phyloP scores from a whole-genome alignment of 176 grass and related monocot genomes.

The Aegilops longissima region DNA sequence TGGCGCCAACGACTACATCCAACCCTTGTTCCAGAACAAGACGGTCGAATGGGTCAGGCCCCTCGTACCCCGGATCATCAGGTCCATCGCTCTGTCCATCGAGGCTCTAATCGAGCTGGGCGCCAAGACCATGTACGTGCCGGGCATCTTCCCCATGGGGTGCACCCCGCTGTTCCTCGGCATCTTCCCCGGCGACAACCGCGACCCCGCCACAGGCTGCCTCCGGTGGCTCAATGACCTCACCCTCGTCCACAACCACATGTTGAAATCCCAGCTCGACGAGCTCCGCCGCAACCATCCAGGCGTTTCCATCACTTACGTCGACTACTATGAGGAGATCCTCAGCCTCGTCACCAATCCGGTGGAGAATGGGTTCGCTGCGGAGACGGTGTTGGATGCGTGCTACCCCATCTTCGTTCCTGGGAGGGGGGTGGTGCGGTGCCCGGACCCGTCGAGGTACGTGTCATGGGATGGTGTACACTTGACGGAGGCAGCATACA shows the following conservation, averaged over 20 bases:
- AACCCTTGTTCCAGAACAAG: constrained; percentile 49
- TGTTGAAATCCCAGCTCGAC: too few species aligned
- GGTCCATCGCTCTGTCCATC: too few species aligned
- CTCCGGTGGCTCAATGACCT: too few species aligned
- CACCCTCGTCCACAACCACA: too few species aligned
- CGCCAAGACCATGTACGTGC: constrained; percentile 41
- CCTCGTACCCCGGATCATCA: too few species aligned
- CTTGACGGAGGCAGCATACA: too few species aligned
- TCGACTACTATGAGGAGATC: constrained; percentile 16
- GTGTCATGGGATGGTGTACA: too few species aligned
- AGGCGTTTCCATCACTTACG: too few species aligned
- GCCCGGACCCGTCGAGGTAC: neutral
- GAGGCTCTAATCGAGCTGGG: constrained; percentile 38
- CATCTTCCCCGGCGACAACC: neutral
- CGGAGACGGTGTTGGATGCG: neutral
- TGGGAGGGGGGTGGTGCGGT: constrained; percentile 15
- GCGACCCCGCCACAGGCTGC: neutral
- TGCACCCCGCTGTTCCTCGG: constrained; percentile 40
- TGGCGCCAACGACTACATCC: constrained; percentile 67
- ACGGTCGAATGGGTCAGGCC: too few species aligned
- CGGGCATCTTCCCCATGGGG: constrained; percentile 44
- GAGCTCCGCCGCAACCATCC: too few species aligned
- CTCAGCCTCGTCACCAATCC: neutral
- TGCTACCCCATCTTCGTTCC: constrained; percentile 31
- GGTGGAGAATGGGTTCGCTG: neutral